Conservation (phyloP, 495 filamentous ascomycete genomes). For the Neurospora hispaniola region DNA sequence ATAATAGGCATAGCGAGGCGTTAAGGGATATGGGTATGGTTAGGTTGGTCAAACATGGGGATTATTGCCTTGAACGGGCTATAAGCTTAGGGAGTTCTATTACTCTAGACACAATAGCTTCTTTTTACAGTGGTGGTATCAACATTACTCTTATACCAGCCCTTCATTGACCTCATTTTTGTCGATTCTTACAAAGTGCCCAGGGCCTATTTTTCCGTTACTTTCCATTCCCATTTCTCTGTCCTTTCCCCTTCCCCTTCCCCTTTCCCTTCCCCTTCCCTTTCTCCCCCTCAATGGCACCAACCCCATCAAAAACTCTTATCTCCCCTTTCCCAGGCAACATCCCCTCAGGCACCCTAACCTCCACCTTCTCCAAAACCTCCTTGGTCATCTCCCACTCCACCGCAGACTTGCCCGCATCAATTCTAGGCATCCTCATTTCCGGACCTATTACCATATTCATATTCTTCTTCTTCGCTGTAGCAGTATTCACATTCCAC, state of each 20-base stretch:
- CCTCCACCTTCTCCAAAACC: not conserved
- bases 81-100: not conserved
- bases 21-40: not conserved
- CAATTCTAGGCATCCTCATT: conserved; percentile 21
- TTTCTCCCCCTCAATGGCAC: not conserved
- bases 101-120: not conserved
- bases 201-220: not conserved
- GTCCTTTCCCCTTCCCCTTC: not conserved
- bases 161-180: not conserved
- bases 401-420: conserved; percentile 16
- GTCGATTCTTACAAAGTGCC: not conserved
- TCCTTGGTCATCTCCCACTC: conserved; percentile 16
- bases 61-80: not conserved
- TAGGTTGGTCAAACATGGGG: not conserved
- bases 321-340: not conserved
- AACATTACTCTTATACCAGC: not conserved
- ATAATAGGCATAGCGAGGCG: not conserved
- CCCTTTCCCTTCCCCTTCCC: not conserved
- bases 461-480: not conserved
- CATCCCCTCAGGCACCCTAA: not conserved
- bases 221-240: not conserved
- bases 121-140: not conserved
- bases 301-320: not conserved
- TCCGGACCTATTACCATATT: not conserved
- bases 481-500: not conserved